Percentiles rank a stretch among this genome's conserved stretches.
Evolutionary conservation across 1,139 yeast genomes (phyloP).

Genomic region (Candida dubliniensis): DNA sequence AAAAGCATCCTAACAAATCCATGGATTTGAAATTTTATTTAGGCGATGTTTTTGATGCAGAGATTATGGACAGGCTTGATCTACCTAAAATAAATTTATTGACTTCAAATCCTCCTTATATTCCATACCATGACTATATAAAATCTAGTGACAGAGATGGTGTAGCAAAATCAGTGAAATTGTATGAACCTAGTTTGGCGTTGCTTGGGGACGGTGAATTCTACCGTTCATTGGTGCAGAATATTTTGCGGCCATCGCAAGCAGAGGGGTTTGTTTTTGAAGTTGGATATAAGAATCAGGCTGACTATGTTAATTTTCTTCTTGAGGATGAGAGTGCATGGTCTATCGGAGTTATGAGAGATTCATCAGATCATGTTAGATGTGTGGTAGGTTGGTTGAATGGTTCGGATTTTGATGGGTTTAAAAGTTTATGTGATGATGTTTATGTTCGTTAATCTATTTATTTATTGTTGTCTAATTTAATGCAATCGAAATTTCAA

Average conservation of each 20-base stretch:
- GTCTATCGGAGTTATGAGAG: conserved; percentile 28
- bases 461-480: not conserved
- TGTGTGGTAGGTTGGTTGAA: conserved; percentile 42
- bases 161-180: conserved; percentile 59
- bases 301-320: conserved; percentile 21
- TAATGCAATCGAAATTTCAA: not conserved
- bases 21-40: conserved; percentile 19
- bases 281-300: conserved; percentile 41
- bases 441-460: conserved; percentile 5
- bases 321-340: conserved; percentile 20
- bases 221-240: conserved; percentile 54
- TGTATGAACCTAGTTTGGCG: conserved; percentile 77
- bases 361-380: conserved; percentile 31
- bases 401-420: conserved; percentile 7
- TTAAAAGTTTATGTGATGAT: conserved; percentile 12
- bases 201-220: conserved; percentile 74
- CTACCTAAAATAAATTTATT: conserved; percentile 46
- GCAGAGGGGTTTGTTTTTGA: conserved; percentile 47
- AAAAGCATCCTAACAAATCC: conserved; percentile 2
- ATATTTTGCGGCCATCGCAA: conserved; percentile 35
- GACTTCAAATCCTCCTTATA: conserved; percentile 89
- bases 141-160: conserved; percentile 30
- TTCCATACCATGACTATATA: conserved; percentile 50
- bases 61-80: conserved; percentile 7
- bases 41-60: conserved; percentile 27